Conservation (phyloP, 1,139 yeast species). For the Pichia inconspicua region DNA sequence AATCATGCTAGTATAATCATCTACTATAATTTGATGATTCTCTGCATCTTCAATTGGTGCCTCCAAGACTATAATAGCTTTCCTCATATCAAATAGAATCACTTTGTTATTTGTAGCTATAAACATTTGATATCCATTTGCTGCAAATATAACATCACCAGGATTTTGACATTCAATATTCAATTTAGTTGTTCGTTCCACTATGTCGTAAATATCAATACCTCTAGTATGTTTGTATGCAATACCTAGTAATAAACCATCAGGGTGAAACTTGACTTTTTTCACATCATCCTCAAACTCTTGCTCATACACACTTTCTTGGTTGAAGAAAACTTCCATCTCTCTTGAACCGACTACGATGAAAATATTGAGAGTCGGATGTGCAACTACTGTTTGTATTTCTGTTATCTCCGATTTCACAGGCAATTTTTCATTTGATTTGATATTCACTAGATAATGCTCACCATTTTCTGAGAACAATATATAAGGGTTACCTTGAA, state of each 20-base stretch:
- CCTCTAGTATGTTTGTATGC: conserved; percentile 33
- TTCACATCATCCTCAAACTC: conserved; percentile 1
- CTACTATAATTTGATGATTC: conserved; percentile 1
- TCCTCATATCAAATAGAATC: conserved; percentile 9
- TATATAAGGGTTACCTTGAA: conserved; percentile 5
- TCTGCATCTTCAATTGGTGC: not conserved
- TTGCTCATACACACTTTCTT: conserved; percentile 7
- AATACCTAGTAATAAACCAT: conserved; percentile 53
- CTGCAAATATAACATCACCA: conserved; percentile 18
- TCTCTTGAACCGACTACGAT: conserved; percentile 13
- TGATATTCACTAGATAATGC: not conserved
- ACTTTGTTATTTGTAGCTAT: not conserved
- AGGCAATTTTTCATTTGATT: conserved; percentile 1
- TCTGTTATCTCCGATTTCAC: not conserved
- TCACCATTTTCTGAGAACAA: not conserved
- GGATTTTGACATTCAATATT: conserved; percentile 20
- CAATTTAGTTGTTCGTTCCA: conserved; percentile 9
- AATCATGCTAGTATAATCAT: conserved; percentile 1
- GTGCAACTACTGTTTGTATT: conserved; percentile 8
- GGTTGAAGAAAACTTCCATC: conserved; percentile 14
- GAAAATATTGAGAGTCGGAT: conserved; percentile 22
- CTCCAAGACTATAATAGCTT: conserved; percentile 4
- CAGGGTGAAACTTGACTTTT: conserved; percentile 42
- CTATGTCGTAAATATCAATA: conserved; percentile 35
- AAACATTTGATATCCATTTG: conserved; percentile 13